Conservation (phyloP, 495 filamentous ascomycete species). For the Penicillium herquei region DNA sequence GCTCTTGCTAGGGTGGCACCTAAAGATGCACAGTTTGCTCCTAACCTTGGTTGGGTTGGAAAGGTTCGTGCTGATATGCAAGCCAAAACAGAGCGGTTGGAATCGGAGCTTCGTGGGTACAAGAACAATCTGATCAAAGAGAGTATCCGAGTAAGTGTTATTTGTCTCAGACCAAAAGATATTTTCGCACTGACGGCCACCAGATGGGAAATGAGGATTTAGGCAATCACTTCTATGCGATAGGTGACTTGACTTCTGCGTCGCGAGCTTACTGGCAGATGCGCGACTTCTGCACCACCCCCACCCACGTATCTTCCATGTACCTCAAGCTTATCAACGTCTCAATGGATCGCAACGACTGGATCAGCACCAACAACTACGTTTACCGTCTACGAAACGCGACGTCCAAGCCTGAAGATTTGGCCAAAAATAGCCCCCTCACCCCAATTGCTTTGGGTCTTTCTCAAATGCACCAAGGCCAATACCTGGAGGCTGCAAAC, state of each 20-base stretch:
- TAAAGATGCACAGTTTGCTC: conserved; percentile 61
- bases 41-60: conserved; percentile 71
- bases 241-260: conserved; percentile 59
- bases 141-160: conserved; percentile 77
- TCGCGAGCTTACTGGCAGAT: conserved; percentile 69
- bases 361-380: conserved; percentile 64
- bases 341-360: conserved; percentile 64
- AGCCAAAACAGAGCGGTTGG: conserved; percentile 66
- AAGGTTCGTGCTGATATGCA: conserved; percentile 60
- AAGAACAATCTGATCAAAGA: conserved; percentile 98
- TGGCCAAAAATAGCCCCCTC: conserved; percentile 61
- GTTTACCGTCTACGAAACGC: conserved; percentile 61
- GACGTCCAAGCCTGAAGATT: conserved; percentile 58
- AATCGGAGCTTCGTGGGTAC: conserved; percentile 83
- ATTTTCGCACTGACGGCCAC: conserved; percentile 11
- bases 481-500: conserved; percentile 70
- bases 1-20: conserved; percentile 61
- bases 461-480: conserved; percentile 61
- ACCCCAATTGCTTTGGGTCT: conserved; percentile 68
- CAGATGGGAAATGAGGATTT: conserved; percentile 79
- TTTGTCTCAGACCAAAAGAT: not conserved
- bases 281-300: conserved; percentile 71
- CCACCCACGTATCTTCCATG: conserved; percentile 71
- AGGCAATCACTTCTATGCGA: conserved; percentile 64
- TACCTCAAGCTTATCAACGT: conserved; percentile 66